Conservation (phyloP, 2,329 filamentous ascomycete species). For the Epichloe elymi region DNA sequence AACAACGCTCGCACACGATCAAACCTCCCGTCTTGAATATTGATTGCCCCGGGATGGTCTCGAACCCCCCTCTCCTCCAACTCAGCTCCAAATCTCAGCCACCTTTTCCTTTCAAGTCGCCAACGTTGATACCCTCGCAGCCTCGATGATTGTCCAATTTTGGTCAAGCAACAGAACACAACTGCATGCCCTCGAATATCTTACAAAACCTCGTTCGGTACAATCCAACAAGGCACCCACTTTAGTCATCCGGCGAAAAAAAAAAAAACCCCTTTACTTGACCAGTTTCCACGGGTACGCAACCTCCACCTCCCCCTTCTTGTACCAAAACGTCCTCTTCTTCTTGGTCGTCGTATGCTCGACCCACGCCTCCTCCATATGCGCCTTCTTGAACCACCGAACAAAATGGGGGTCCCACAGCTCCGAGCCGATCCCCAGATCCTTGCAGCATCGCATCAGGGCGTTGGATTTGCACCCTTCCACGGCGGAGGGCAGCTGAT, state of each 20-base stretch:
- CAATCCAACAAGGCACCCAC: neutral
- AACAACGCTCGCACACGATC: neutral
- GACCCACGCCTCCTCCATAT: slow-evolving; percentile 73
- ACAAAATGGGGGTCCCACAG: slow-evolving; percentile 90
- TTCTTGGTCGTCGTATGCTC: slow-evolving; percentile 82
- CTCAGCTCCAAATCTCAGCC: too few species aligned
- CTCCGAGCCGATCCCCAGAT: slow-evolving; percentile 86
- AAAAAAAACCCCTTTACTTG: slow-evolving; percentile 5
- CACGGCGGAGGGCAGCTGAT: slow-evolving; percentile 83
- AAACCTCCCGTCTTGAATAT: too few species aligned
- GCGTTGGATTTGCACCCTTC: slow-evolving; percentile 98
- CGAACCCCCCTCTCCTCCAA: too few species aligned
- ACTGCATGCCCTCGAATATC: neutral
- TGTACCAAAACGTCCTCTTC: slow-evolving; percentile 74
- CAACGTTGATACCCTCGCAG: too few species aligned
- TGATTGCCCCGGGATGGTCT: too few species aligned
- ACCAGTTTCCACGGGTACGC: slow-evolving; percentile 43
- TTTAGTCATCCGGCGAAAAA: too few species aligned
- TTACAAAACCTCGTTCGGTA: neutral
- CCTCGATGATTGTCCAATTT: too few species aligned
- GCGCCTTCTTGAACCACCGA: slow-evolving; percentile 60
- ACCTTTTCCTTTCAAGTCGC: too few species aligned
- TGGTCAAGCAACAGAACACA: neutral
- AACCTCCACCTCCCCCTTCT: slow-evolving; percentile 63
- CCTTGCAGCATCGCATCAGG: slow-evolving; percentile 96